Evolutionary conservation across 1,139 yeast species (phyloP).

Genomic region (Kodamaea sp.): DNA sequence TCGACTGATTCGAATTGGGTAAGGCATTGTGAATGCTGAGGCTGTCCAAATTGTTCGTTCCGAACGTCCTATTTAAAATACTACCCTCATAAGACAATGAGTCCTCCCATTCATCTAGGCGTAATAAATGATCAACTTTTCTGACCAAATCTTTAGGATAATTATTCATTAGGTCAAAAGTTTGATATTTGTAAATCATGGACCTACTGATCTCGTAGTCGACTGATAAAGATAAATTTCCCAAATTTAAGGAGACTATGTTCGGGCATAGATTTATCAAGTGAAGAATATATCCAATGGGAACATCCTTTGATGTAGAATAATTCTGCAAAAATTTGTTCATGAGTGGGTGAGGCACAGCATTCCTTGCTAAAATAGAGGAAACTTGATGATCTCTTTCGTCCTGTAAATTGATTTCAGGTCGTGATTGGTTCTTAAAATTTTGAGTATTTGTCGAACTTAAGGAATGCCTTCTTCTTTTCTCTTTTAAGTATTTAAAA

Average conservation of each 20-base stretch:
- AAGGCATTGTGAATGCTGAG: constrained; percentile 1
- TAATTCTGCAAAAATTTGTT: constrained; percentile 59
- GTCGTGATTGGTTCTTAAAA: constrained; percentile 17
- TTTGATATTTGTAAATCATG: constrained; percentile 36
- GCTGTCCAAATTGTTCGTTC: constrained; percentile 3
- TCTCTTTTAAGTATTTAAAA: constrained; percentile 26
- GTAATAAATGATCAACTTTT: constrained; percentile 26
- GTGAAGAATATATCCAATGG: constrained; percentile 67
- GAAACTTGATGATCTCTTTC: background rate
- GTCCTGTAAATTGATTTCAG: constrained; percentile 1
- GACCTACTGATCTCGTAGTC: constrained; percentile 54
- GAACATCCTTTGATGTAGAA: constrained; percentile 63
- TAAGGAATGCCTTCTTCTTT: constrained; percentile 16
- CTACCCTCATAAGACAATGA: constrained; percentile 6
- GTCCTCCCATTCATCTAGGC: constrained; percentile 14
- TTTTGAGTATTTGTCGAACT: constrained; percentile 2
- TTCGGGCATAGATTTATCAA: constrained; percentile 61
- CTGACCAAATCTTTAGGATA: constrained; percentile 34
- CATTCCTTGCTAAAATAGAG: constrained; percentile 8
- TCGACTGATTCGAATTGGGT: constrained; percentile 4
- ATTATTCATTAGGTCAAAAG: constrained; percentile 42
- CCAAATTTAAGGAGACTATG: constrained; percentile 49
- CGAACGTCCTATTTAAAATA: constrained; percentile 4
- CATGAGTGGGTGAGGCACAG: constrained; percentile 56
- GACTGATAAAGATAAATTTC: constrained; percentile 54